Evolutionary conservation across 2,329 filamentous ascomycete species (phyloP), one percentile per base, ranked within the genome.

Genomic region (Metarhizium robertsii): DNA sequence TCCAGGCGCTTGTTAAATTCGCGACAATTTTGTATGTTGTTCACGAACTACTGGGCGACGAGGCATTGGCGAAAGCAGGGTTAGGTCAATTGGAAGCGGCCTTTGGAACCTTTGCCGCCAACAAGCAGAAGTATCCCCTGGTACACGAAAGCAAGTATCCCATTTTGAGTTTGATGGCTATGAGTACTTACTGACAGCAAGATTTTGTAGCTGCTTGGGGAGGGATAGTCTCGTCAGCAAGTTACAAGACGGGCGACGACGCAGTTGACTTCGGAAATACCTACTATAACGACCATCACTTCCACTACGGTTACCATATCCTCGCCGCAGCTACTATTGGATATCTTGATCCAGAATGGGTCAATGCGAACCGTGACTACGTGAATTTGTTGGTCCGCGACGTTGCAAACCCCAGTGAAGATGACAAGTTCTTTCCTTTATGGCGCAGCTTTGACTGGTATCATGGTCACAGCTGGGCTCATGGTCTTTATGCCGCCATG

Each of bases 391-490:
- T 99, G 49, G 85, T 94, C 51, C 86, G 94, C 56, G 94, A 99
- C 61, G 72, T 81, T 51, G 86, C 91, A 49, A 96, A 96, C 69
- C 85, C 91, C 0, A 85, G 81, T 61, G 66, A 76, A 2, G 68
- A 79, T 18, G 92, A 96, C 66, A 75, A 78, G 32, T 83, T 83
- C 62, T 97, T 95, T 69, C 92, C 92, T 0, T 85, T 90, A 61
- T 92, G 81, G 58, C 83, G 94, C 51, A 83, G 78, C 55, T 97
- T 96, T 66, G 94, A 97, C 71, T 96, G 90, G 90, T 97, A 86
- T 69, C 85, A 95, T 65, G 94, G 92, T 2, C 94, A 97, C 76
- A 91, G 87, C 57, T 96, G 92, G 90, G 92, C 92, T 2, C 90
- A 90, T 55, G 88, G 88, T 1, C 72, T 92, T 5, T 88, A 83